A percentile compares a stretch with the other conserved stretches of the same genome.
These are phyloP conservation scores for Spongospora subterranea DNA, from an alignment of 208 protist genomes.

Conservation along the genomic window DNA sequence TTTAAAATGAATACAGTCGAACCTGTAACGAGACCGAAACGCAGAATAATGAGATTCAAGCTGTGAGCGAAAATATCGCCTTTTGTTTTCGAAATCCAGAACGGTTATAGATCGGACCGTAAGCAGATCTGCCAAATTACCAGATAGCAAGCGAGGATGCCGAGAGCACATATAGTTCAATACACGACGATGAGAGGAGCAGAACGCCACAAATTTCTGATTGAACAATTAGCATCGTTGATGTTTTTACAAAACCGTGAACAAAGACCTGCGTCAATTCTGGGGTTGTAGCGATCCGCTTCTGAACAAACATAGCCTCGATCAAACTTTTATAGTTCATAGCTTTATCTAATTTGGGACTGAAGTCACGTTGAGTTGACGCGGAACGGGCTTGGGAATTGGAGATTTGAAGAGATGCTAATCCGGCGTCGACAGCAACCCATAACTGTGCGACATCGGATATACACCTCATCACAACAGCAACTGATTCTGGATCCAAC, in stretches of 20 bases:
- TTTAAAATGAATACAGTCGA: background rate
- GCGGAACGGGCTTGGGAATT: background rate
- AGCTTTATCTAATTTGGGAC: background rate
- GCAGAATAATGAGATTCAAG: slow-evolving; percentile 3
- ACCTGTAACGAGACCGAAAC: slow-evolving; percentile 23
- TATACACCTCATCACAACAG: background rate
- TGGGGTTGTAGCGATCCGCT: slow-evolving; percentile 17
- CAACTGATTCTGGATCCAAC: background rate
- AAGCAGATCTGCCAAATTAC: background rate
- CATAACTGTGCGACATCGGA: background rate
- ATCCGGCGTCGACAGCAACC: background rate
- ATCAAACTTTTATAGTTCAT: background rate
- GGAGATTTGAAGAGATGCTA: background rate
- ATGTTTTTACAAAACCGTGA: background rate
- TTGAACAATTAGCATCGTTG: background rate
- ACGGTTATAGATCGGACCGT: slow-evolving; percentile 34
- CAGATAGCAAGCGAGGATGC: background rate
- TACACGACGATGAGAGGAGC: background rate
- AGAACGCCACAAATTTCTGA: background rate
- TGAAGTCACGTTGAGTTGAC: background rate
- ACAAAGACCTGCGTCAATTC: background rate
- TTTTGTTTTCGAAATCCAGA: slow-evolving; percentile 63
- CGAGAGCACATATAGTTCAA: slow-evolving; percentile 27
- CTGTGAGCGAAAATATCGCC: slow-evolving; percentile 55
- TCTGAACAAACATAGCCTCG: slow-evolving; percentile 29